Conservation (phyloP, 2,329 filamentous ascomycete genomes). For the Sarocladium strictum region DNA sequence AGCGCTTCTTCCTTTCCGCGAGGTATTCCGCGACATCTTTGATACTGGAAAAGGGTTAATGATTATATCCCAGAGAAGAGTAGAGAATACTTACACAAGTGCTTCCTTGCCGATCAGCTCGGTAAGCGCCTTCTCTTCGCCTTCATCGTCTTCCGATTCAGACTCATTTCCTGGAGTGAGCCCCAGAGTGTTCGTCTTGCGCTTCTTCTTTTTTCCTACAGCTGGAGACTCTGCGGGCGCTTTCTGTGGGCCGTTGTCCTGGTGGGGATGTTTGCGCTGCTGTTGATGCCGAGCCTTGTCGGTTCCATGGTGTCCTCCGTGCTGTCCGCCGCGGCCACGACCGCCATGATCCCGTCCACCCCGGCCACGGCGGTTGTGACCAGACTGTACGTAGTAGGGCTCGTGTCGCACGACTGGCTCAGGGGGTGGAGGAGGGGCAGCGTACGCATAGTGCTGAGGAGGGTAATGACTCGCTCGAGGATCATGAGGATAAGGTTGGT, state of each 20-base stretch:
- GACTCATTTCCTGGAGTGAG: conserved; percentile 58
- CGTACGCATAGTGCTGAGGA: conserved; percentile 31
- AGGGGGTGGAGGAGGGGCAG: conserved; percentile 32
- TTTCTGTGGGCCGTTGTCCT: conserved; percentile 13
- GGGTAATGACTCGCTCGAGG: conserved; percentile 28
- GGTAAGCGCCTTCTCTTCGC: conserved; percentile 62
- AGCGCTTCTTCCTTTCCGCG: conserved; percentile 72
- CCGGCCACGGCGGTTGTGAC: conserved; percentile 29
- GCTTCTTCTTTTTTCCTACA: conserved; percentile 62
- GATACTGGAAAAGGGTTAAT: conserved; percentile 31
- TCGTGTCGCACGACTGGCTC: conserved; percentile 25
- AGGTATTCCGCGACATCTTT: conserved; percentile 76
- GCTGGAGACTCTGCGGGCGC: conserved; percentile 37
- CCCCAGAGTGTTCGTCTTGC: conserved; percentile 65
- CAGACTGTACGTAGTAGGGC: conserved; percentile 26
- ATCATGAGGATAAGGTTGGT: conserved; percentile 34
- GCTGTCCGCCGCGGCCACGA: conserved; percentile 33
- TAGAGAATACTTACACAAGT: conserved; percentile 2
- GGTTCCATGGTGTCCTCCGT: conserved; percentile 38
- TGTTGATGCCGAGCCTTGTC: conserved; percentile 36
- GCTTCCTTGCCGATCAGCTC: conserved; percentile 48
- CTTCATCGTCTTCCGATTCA: conserved; percentile 60
- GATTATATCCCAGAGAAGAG: too few species aligned
- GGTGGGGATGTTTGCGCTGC: conserved; percentile 16
- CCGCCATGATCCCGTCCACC: conserved; percentile 27